A percentile compares a stretch with the other conserved stretches of the same genome.
These are phyloP conservation scores for Pythium aphanidermatum DNA, from an alignment of 352 stramenopile genomes.

Conservation along the genomic window DNA sequence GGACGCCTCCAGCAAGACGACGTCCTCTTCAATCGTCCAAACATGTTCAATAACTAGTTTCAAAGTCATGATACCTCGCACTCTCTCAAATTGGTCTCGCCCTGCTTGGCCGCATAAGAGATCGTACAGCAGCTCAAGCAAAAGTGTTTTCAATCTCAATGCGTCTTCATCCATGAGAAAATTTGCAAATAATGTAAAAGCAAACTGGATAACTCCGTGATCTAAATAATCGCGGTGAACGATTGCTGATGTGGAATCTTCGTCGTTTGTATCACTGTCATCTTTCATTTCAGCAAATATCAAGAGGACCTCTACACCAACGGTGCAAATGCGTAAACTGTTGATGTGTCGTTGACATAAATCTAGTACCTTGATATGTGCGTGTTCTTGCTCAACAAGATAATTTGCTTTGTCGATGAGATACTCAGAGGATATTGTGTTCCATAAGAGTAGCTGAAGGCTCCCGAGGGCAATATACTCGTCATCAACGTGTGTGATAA, in stretches of 20 bases:
- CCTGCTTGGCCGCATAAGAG: slow-evolving; percentile 24
- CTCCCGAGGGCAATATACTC: too few species aligned
- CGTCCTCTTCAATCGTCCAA: slow-evolving; percentile 15
- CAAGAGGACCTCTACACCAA: slow-evolving; percentile 9
- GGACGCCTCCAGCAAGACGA: slow-evolving; percentile 26
- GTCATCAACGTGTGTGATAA: too few species aligned
- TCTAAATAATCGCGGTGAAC: too few species aligned
- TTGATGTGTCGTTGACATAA: slow-evolving; percentile 4
- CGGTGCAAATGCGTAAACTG: background rate
- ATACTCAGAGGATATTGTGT: too few species aligned
- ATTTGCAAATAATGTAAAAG: slow-evolving; percentile 15
- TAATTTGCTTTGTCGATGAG: too few species aligned
- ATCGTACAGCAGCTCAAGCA: slow-evolving; percentile 29
- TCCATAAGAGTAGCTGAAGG: too few species aligned
- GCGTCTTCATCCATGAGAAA: background rate
- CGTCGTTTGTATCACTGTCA: background rate
- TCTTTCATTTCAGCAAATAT: slow-evolving; percentile 5
- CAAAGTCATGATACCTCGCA: slow-evolving; percentile 26
- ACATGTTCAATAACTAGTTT: slow-evolving; percentile 23
- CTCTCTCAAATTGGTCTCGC: slow-evolving; percentile 22
- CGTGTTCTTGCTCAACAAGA: background rate
- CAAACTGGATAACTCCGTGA: slow-evolving; percentile 1
- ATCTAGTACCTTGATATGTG: background rate
- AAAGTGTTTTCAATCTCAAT: slow-evolving; percentile 12
- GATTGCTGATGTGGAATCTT: background rate